Evolutionary conservation across 257 asterid genomes (phyloP).

Genomic region (Fraxinus cuspidata): DNA sequence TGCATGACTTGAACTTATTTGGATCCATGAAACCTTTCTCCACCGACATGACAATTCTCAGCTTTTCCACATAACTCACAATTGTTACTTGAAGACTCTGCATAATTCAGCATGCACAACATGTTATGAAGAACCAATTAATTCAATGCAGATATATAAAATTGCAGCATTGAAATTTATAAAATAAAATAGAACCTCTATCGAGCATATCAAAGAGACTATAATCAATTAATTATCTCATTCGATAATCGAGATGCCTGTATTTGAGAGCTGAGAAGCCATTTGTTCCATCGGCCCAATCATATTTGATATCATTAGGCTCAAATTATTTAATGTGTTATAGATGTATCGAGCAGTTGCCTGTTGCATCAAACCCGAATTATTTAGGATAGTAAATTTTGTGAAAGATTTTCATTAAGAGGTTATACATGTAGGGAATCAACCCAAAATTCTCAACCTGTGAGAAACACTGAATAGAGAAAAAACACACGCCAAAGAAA

Average conservation of each 20-base stretch:
- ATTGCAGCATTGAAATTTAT: no score
- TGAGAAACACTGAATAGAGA: no score
- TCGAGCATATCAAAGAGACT: background rate
- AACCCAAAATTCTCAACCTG: no score
- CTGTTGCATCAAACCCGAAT: constrained; percentile 23
- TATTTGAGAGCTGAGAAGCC: constrained; percentile 5
- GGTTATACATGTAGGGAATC: no score
- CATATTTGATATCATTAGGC: constrained; percentile 57
- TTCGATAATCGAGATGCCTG: background rate
- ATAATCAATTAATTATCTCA: no score
- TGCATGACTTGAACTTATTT: constrained; percentile 12
- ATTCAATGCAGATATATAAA: background rate
- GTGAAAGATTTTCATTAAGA: no score
- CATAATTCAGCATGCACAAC: background rate
- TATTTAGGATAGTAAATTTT: no score
- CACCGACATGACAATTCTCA: constrained; percentile 24
- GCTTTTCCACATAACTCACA: constrained; percentile 31
- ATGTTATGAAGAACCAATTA: background rate
- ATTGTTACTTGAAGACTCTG: background rate
- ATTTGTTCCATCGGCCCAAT: constrained; percentile 55
- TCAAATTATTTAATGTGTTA: constrained; percentile 50
- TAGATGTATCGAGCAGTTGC: constrained; percentile 43
- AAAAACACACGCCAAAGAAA: no score
- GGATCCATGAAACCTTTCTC: constrained; percentile 34
- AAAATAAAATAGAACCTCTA: background rate